Evolutionary conservation across 352 stramenopile species (phyloP), one percentile per base, ranked within the genome.

Genomic region (Halophytophthora batemanensis): DNA sequence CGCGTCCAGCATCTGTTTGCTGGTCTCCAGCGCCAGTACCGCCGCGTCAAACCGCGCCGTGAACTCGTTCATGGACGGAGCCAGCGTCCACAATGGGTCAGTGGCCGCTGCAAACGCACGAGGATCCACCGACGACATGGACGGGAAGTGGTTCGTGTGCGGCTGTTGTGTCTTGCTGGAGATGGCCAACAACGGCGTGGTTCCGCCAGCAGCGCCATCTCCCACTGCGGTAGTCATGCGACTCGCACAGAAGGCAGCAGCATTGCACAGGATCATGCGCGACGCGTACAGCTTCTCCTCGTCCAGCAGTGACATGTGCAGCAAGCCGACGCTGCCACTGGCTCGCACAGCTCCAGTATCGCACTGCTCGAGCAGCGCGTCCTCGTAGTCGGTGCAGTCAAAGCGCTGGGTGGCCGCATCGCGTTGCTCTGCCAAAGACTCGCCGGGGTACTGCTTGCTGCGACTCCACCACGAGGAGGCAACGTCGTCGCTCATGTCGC

Each of bases 211-310:
- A 0, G 56, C 65, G 18, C 33, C 43, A 22, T 72, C 69, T 36
- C 77, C 60, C n/a, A 86, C 69, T 17, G 64, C 74, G 52, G 74
- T 66, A 52, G 86, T 77, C 76, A 90, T 87, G 18, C 78, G 78
- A n/a, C 53, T 86, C 11, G 70, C 60, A 48, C 83, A 94, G 55
- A 86, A 90, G 36, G 83, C 79, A 2, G 74, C 70, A 12, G 79
- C 59, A 54, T 92, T 90, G 60, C 79, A 92, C 45, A 91, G 22
- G 10, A 92, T 83, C 79, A 94, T 86, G 25, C 81, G 73, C 31
- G 79, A 86, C 25, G 79, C 76, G 50, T 91, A 87, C 49, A 91
- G 53, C 59, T 92, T 90, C 37, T 87, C 76, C 45, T 94, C 78
- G 13, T 82, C 77, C 51, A 92, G 82, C 12, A 87, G 56, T 10